Base-by-base conservation (phyloP, 106 monocot species). In the Dendrobium huoshanense region DNA sequence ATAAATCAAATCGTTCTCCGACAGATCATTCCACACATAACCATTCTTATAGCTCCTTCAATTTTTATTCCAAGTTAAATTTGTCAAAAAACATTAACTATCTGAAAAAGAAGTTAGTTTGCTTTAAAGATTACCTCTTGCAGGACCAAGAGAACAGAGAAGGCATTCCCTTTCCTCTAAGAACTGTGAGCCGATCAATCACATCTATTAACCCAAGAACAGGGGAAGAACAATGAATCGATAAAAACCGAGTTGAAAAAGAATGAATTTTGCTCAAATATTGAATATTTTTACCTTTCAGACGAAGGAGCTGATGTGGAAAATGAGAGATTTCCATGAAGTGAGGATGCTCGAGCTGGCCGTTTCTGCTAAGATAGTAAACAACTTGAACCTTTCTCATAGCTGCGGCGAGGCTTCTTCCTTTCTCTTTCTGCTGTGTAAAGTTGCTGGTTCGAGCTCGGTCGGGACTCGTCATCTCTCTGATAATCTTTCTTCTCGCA, bases 301-400 rank as follows among this genome's bases (percentile, higher is more conserved):
- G 89, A 24, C 89, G 86, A 13, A 93, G 85, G 1, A 84, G 91
- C 37, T 96, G 93, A 68, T 84, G 91, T 9, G 87, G 88, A 72
- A 83, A 85, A 43, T 84, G 89, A 44, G 93, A 59, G 79, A 96
- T 83, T 87, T 96, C 95, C 89, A 96, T 87, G 84, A 96, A 96
- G 77, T 96, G 95, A 9, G 95, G 95, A 77, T 96, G 95, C 78
- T 96, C 95, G 42, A 96, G 87, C 75, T 96, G 95, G n/a, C 95
- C 95, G 79, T 96, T 96, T 67, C 95, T 82, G 72, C 89, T 85
- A 51, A 96, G 84, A 83, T 93, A 96, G 79, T 96, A 96, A 25
- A 96, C 78, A 45, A 96, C 80, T 80, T 96, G 91, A 41, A 88
- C 86, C 85, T 82, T 96, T 79, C 81, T 89, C 41, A 37, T 41